Evolutionary conservation across 2,329 filamentous ascomycete species (phyloP).

Genomic region (Lachnellula occidentalis): DNA sequence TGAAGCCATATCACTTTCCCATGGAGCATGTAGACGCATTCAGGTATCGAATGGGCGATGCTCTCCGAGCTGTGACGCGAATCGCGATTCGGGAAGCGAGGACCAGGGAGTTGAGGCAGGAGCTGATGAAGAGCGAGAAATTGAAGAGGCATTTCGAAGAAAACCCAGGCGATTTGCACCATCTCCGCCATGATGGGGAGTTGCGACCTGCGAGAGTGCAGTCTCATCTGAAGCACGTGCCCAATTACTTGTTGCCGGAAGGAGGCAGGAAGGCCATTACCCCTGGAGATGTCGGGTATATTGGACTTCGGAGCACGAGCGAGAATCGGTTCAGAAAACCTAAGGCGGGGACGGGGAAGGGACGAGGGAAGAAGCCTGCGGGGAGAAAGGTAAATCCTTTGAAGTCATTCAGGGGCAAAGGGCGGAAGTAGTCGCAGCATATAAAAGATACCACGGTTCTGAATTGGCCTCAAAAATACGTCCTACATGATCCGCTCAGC

Average conservation of each 20-base stretch:
- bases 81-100: constrained; percentile 87
- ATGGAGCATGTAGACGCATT: constrained; percentile 92
- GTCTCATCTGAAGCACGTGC: constrained; percentile 87
- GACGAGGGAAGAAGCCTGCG: constrained; percentile 47
- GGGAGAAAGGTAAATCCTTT: constrained; percentile 75
- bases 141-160: constrained; percentile 95
- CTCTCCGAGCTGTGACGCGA: constrained; percentile 80
- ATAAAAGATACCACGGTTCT: constrained; percentile 32
- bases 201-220: constrained; percentile 78
- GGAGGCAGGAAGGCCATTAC: constrained; percentile 66
- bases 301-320: constrained; percentile 55
- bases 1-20: constrained; percentile 91
- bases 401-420: constrained; percentile 72
- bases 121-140: constrained; percentile 90
- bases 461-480: neutral
- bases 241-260: constrained; percentile 81
- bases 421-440: constrained; percentile 31
- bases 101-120: constrained; percentile 79
- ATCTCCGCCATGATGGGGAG: constrained; percentile 86
- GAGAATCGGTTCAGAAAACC: constrained; percentile 39
- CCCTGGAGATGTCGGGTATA: constrained; percentile 66
- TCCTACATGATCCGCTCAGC: neutral
- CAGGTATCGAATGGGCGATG: constrained; percentile 90
- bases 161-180: constrained; percentile 82
- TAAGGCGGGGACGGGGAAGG: constrained; percentile 44